These are phyloP conservation scores for Trichoderma polysporum DNA, from an alignment of 2,329 filamentous ascomycete species.

Conservation along the genomic window DNA sequence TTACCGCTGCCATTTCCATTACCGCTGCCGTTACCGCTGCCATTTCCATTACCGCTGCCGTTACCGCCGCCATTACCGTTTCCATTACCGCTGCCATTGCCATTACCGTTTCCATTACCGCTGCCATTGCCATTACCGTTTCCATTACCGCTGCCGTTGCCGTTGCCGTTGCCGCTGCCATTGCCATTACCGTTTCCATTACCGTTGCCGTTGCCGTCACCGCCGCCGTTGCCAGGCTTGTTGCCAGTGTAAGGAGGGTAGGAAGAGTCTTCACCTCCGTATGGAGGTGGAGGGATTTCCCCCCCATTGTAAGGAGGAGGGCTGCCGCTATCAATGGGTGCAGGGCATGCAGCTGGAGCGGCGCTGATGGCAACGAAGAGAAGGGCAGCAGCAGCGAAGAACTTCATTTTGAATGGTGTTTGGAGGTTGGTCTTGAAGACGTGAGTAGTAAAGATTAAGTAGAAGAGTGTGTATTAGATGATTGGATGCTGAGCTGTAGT, in stretches of 20 bases:
- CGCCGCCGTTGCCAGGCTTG: background rate
- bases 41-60: too few species aligned
- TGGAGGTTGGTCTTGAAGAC: background rate
- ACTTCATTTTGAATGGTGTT: constrained; percentile 24
- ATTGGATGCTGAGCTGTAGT: background rate
- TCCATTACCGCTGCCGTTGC: too few species aligned
- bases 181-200: too few species aligned
- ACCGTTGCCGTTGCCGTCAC: background rate
- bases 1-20: background rate
- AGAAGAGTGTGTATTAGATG: background rate
- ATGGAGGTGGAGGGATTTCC: background rate
- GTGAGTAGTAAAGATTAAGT: background rate
- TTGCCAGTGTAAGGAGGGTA: background rate
- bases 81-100: too few species aligned
- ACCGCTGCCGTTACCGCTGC: too few species aligned
- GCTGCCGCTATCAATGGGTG: background rate
- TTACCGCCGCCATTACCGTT: too few species aligned
- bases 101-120: too few species aligned
- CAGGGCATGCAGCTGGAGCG: constrained; percentile 17
- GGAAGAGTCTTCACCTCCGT: background rate
- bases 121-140: too few species aligned
- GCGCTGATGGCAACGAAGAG: constrained; percentile 22
- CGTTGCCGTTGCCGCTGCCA: background rate
- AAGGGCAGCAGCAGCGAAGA: constrained; percentile 22
- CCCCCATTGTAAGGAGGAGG: background rate